phyloP scores from a whole-genome alignment of 2,329 filamentous ascomycete genomes.

The Rutstroemia sp. region DNA sequence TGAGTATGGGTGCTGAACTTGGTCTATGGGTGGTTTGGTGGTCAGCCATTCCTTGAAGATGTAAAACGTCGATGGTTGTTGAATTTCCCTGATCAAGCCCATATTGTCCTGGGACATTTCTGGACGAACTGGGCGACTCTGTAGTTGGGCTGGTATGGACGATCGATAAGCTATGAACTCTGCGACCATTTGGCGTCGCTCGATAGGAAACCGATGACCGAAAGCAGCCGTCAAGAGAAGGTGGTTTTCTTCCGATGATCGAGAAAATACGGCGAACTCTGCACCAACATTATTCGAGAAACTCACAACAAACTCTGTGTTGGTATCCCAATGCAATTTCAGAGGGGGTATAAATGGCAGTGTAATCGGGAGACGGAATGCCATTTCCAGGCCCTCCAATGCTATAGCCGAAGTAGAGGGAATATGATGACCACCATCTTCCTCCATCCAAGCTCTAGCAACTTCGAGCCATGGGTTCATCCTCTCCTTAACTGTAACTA shows the following conservation, averaged over 20 bases:
- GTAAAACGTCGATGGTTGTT: conserved; percentile 20
- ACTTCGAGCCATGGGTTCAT: conserved; percentile 33
- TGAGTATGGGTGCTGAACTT: conserved; percentile 33
- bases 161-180: conserved; percentile 13
- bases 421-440: conserved; percentile 58
- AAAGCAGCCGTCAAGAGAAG: conserved; percentile 19
- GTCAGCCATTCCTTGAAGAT: conserved; percentile 36
- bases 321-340: conserved; percentile 24
- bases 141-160: background rate
- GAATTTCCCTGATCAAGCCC: conserved; percentile 20
- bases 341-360: conserved; percentile 18
- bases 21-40: conserved; percentile 36
- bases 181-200: conserved; percentile 12
- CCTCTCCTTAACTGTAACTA: conserved; percentile 29
- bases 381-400: conserved; percentile 11
- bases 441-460: conserved; percentile 35
- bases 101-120: background rate
- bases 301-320: conserved; percentile 14
- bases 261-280: background rate
- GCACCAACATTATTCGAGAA: background rate
- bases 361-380: conserved; percentile 17
- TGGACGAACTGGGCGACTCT: background rate
- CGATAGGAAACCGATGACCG: conserved; percentile 17
- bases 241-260: conserved; percentile 16
- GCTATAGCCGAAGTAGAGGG: background rate